Base-by-base conservation (phyloP, 2,329 filamentous ascomycete genomes). In the Tolypocladium amazonense region DNA sequence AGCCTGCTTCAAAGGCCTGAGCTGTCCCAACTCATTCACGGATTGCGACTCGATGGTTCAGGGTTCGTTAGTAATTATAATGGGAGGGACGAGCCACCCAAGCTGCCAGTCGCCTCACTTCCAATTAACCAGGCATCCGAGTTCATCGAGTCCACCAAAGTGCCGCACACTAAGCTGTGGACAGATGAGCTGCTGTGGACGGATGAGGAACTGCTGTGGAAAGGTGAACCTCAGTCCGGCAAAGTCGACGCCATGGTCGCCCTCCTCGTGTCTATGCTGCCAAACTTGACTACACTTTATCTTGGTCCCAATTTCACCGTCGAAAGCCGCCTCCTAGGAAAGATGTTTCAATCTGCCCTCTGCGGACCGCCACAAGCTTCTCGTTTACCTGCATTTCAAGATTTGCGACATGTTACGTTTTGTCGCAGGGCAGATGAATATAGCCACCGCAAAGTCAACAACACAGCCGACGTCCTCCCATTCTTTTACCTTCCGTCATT, bases 401-500 rank as follows among this genome's bases (percentile, higher is more conserved):
- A 33, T 0, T 54, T 65, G 20, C 37, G 20, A 7, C 5, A 39
- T 2, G 27, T 63, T 1, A 55, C 50, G 5, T 20, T 65, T 6
- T 41, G 45, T 12, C 33, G n/a, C 6, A 45, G 38, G 23, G 1
- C 25, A 3, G 20, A 54, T 1, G 14, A 3, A 23, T n/a, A 47
- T 6, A 2, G 30, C 0, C 39, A 57, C 1, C 37, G 23, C 1
- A 4, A 59, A 2, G 39, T 43, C 3, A 50, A 53, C n/a, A 65
- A 66, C 23, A 35, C 61, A 0, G 18, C 47, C 30, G 57, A 62
- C 9, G 53, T 56, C 1, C 57, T 64, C 4, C 56, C 59, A 0
- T 38, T 58, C 1, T 62, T 64, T 30, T 64, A 65, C 47, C 41
- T 65, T 15, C 60, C 59, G 1, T 41, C 35, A 0, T 12, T 65